Percentiles rank a stretch among this genome's conserved stretches.
These are phyloP conservation scores for Garcia nutans DNA, from an alignment of 345 rosid genomes.

Conservation along the genomic window DNA sequence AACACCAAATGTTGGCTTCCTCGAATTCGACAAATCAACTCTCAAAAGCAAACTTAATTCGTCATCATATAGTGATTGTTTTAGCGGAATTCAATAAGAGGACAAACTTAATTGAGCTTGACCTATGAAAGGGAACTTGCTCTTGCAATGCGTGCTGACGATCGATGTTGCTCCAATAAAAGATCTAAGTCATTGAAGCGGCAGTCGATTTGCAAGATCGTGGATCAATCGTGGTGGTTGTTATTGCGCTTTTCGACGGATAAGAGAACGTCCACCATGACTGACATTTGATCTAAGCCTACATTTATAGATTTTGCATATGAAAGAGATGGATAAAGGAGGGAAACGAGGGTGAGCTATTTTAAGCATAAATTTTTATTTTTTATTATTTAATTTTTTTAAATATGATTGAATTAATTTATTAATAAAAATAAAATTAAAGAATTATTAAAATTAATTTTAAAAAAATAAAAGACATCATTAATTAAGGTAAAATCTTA, in stretches of 20 bases:
- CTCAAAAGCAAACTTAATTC: too few relatives aligned
- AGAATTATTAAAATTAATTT: too few relatives aligned
- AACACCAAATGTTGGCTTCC: conserved; percentile 23
- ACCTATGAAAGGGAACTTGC: conserved; percentile 60
- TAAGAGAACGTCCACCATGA: conserved; percentile 69
- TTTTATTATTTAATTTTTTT: too few relatives aligned
- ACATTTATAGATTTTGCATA: too few relatives aligned
- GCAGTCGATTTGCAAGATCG: conserved; percentile 63
- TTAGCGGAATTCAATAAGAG: conserved; percentile 56
- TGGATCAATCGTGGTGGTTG: conserved; percentile 73
- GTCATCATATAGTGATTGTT: conserved; percentile 57
- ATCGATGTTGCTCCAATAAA: conserved; percentile 77
- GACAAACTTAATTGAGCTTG: conserved; percentile 81
- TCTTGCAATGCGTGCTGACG: too few relatives aligned
- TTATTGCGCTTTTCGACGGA: conserved; percentile 57
- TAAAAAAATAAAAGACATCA: too few relatives aligned
- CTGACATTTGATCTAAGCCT: conserved; percentile 84
- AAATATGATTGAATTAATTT: too few relatives aligned
- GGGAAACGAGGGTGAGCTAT: too few relatives aligned
- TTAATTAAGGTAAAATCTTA: too few relatives aligned
- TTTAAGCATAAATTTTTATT: too few relatives aligned
- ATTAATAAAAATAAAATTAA: too few relatives aligned
- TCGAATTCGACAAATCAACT: conserved; percentile 53
- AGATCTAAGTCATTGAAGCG: conserved; percentile 52
- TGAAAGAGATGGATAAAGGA: too few relatives aligned